Base-by-base conservation (phyloP, 495 filamentous ascomycete species). In the Penicillium subrubescens region DNA sequence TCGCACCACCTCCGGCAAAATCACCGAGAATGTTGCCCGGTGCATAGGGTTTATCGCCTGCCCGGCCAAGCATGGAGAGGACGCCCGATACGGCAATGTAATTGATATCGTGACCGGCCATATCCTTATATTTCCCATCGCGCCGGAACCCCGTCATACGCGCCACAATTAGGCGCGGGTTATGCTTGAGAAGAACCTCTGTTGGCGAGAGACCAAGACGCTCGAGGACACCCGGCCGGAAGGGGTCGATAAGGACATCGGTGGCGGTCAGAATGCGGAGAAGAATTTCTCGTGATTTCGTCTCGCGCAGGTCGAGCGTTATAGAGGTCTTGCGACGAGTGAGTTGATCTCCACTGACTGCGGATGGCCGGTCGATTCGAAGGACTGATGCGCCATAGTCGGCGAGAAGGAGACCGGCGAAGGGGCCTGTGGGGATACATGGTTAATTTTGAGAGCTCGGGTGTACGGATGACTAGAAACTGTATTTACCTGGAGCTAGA, bases 41-140 rank as follows among this genome's bases (percentile, higher is more conserved):
- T 8, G 93, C 82, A 57, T 89, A 87, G 8, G 94, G 94, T 53
- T 86, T 88, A 63, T 88, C 85, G 4, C 82, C 84, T 27, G 77
- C 77, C 0, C 90, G 81, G 0, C 94, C 94, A 0, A 98, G 82
- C 77, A 96, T 82, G 2, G 82, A 84, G 15, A 98, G 77, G 0
- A 90, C 89, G 0, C 94, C 94, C 1, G 89, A 91, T 0, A 96
- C 92, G 37, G 94, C 91, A 25, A 98, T 88, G 75, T 97, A 98
- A 71, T 98, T 98, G 73, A 98, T 97, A 73, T 98, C 94, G 68
- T 98, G 94, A n/a, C 94, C 94, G 0, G 94, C 94, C 93, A 97
- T 97, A 62, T 81, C 70, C 46, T 85, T 85, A 76, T 96, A 97
- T 66, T 87, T 88, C 1, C 94, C 93, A 70, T 94, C 92, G 27